Evolutionary conservation across 1,284 basidiomycete genomes (phyloP).

Genomic region (Apiotrichum laibachii): DNA sequence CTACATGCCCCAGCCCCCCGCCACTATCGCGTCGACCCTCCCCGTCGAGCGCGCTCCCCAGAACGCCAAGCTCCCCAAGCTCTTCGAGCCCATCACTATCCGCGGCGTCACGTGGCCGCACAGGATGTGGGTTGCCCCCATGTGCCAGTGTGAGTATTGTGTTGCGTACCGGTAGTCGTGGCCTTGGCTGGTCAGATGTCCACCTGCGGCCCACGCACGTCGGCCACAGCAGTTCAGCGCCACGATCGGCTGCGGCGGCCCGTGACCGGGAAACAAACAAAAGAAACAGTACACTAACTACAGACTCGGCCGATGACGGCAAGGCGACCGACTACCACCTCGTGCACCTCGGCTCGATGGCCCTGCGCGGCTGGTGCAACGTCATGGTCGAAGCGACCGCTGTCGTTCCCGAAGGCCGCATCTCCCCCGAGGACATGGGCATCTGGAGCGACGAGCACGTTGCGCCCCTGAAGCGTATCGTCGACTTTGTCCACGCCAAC

Average conservation of each 20-base stretch:
- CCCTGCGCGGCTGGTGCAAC: conserved; percentile 56
- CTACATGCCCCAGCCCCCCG: conserved; percentile 59
- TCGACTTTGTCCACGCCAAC: conserved; percentile 72
- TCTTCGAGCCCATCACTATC: conserved; percentile 69
- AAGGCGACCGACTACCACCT: conserved; percentile 75
- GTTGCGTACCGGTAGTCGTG: background rate
- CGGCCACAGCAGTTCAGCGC: background rate
- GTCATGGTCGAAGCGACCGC: conserved; percentile 68
- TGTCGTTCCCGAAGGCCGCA: conserved; percentile 72
- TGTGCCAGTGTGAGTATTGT: conserved; percentile 58
- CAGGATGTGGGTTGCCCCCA: conserved; percentile 57
- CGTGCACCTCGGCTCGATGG: conserved; percentile 63
- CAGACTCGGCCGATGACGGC: conserved; percentile 64
- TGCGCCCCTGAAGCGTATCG: conserved; percentile 63
- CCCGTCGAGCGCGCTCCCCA: conserved; percentile 24
- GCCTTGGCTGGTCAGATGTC: background rate
- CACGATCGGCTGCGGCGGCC: too few relatives aligned
- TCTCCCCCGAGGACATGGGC: conserved; percentile 57
- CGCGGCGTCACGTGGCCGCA: conserved; percentile 68
- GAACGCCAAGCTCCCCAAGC: conserved; percentile 54
- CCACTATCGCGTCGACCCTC: conserved; percentile 57
- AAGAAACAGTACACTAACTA: background rate
- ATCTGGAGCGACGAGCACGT: conserved; percentile 75
- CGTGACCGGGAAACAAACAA: too few relatives aligned
- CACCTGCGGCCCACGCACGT: too few relatives aligned